phyloP scores from a whole-genome alignment of 176 grass and related monocot genomes.

The Oryza meyeriana region DNA sequence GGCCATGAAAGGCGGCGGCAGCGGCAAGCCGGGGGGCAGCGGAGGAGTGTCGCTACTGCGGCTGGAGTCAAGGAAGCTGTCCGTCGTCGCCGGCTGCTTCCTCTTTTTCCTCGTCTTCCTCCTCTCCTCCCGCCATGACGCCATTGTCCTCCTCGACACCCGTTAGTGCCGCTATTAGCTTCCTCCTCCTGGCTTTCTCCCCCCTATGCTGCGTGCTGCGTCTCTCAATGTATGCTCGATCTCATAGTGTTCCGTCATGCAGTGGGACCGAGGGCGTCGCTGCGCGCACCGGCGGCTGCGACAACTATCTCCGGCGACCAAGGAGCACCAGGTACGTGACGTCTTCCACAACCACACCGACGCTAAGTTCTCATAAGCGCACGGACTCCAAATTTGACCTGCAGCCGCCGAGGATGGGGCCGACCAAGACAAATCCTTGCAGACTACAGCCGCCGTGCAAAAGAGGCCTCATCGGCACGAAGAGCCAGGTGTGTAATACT shows the following conservation, averaged over 20 bases:
- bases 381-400: neutral
- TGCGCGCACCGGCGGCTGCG: neutral
- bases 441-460: neutral
- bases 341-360: too few relatives aligned
- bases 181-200: too few relatives aligned
- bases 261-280: conserved; percentile 39
- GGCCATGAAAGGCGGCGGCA: conserved; percentile 44
- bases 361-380: too few relatives aligned
- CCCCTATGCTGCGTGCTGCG: too few relatives aligned
- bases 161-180: neutral
- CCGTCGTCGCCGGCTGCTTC: conserved; percentile 64
- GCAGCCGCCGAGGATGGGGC: too few relatives aligned
- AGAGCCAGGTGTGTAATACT: conserved; percentile 12
- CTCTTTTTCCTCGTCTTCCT: conserved; percentile 70
- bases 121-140: conserved; percentile 58
- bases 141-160: conserved; percentile 27
- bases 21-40: neutral
- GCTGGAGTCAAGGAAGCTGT: conserved; percentile 55
- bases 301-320: conserved; percentile 4
- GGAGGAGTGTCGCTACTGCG: neutral
- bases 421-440: neutral
- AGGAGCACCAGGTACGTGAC: neutral
- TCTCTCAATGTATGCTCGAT: too few relatives aligned
- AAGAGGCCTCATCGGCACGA: neutral
- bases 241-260: neutral